A percentile compares a stretch with the other conserved stretches of the same genome.
Evolutionary conservation across 495 filamentous ascomycete genomes (phyloP).

Genomic region (Penicillium fimorum): DNA sequence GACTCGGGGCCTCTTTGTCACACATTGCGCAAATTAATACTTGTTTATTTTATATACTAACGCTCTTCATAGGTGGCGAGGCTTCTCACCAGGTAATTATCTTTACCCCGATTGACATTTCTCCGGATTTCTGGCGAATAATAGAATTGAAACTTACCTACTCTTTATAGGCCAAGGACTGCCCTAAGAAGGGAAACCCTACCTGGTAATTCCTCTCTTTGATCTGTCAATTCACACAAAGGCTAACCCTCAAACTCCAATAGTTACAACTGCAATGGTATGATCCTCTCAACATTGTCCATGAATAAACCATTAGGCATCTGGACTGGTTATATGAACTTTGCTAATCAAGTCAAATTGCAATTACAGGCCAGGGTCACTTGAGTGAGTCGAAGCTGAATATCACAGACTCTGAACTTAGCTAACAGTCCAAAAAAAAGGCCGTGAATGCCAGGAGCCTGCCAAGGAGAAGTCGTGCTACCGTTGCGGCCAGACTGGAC

Average conservation of each 20-base stretch:
- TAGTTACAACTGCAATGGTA: slow-evolving; percentile 80
- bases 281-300: slow-evolving; percentile 26
- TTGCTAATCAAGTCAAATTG: slow-evolving; percentile 15
- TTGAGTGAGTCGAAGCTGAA: slow-evolving; percentile 62
- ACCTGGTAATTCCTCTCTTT: slow-evolving; percentile 66
- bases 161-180: slow-evolving; percentile 74
- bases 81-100: slow-evolving; percentile 64
- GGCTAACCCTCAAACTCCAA: slow-evolving; percentile 21
- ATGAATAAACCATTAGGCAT: slow-evolving; percentile 9
- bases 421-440: slow-evolving; percentile 43
- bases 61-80: slow-evolving; percentile 62
- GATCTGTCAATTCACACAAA: slow-evolving; percentile 27
- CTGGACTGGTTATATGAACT: background rate
- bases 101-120: slow-evolving; percentile 4
- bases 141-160: slow-evolving; percentile 8
- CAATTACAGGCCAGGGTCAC: slow-evolving; percentile 68
- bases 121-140: background rate
- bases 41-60: slow-evolving; percentile 23
- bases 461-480: slow-evolving; percentile 97
- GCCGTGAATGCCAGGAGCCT: slow-evolving; percentile 87
- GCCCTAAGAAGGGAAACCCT: slow-evolving; percentile 87
- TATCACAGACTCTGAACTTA: slow-evolving; percentile 1
- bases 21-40: background rate
- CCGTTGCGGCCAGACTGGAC: slow-evolving; percentile 81
- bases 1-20: slow-evolving; percentile 2